These are phyloP conservation scores for Amniculicola lignicola DNA, from an alignment of 495 filamentous ascomycete species.

Conservation along the genomic window DNA sequence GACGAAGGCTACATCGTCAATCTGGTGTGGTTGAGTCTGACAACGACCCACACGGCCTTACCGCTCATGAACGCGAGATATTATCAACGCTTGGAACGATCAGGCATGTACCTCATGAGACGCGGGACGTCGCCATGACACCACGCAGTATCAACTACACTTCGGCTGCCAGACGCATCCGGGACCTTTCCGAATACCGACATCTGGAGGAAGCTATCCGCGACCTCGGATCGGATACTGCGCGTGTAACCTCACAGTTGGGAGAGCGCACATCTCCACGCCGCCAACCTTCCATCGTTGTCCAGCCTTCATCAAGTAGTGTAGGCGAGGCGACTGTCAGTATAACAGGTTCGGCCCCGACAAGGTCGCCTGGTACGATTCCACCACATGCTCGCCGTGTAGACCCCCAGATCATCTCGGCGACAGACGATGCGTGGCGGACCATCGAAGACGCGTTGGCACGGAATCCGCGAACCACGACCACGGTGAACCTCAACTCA, in stretches of 20 bases:
- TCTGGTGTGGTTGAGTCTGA: slow-evolving; percentile 34
- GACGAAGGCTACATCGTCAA: slow-evolving; percentile 34
- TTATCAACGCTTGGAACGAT: slow-evolving; percentile 54
- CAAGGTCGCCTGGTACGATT: slow-evolving; percentile 28
- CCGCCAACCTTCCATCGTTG: slow-evolving; percentile 35
- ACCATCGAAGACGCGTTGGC: slow-evolving; percentile 47
- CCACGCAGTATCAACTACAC: slow-evolving; percentile 47
- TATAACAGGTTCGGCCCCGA: slow-evolving; percentile 25
- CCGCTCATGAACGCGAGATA: slow-evolving; percentile 56
- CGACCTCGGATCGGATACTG: no score
- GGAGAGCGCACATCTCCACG: slow-evolving; percentile 21
- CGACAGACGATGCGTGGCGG: slow-evolving; percentile 44
- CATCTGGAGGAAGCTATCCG: slow-evolving; percentile 1
- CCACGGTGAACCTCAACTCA: slow-evolving; percentile 3
- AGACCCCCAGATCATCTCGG: slow-evolving; percentile 23
- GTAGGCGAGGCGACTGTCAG: neutral
- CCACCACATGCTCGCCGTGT: slow-evolving; percentile 29
- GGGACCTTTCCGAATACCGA: neutral
- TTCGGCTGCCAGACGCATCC: slow-evolving; percentile 21
- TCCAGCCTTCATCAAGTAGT: neutral
- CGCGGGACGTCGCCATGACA: slow-evolving; percentile 21
- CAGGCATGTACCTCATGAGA: slow-evolving; percentile 40
- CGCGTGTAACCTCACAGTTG: slow-evolving; percentile 1
- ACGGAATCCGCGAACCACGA: slow-evolving; percentile 36
- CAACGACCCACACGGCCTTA: slow-evolving; percentile 51